Base-by-base conservation (phyloP, 2,329 filamentous ascomycete genomes). In the Trematosphaeria pertusa region DNA sequence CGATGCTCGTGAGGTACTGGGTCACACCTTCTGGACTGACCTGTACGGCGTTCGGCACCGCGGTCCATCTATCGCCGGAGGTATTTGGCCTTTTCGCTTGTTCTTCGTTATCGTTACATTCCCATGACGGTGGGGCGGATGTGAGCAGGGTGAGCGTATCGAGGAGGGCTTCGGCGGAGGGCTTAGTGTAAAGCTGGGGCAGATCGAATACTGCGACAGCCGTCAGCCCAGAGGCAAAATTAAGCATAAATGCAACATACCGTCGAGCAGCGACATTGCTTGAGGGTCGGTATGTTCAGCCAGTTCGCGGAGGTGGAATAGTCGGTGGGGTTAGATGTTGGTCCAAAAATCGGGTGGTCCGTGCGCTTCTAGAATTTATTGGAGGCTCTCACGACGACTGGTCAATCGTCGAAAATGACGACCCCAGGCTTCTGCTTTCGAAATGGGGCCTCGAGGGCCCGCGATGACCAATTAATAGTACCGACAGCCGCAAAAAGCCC, bases 151-250 rank as follows among this genome's bases (percentile, higher is more conserved):
- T 73, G n/a, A 97, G 82, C 19, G 84, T 83, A 19, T 78, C 73
- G 38, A 90, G 73, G 35, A 97, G 79, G 4, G 81, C 78, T 22
- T 77, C 73, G 48, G 83, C 86, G 15, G 84, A 77, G 5, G 92
- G 92, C 63, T 84, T 87, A 61, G 87, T 83, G 80, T 91, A 90
- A 52, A 93, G 80, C 64, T 91, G 89, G n/a, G 91, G 90, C 19
- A 96, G 82, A 64, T 93, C 88, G 47, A 87, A 76, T 47, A 85
- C 85, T 86, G 62, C n/a, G 26, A 35, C 2, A n/a, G n/a, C n/a
- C n/a, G n/a, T n/a, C n/a, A n/a, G n/a, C n/a, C n/a, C n/a, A n/a
- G n/a, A n/a, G n/a, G n/a, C n/a, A n/a, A n/a, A n/a, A n/a, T n/a
- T n/a, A n/a, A n/a, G n/a, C n/a, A n/a, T n/a, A n/a, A n/a, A n/a